These are phyloP conservation scores for Taphrina populina DNA, from an alignment of 1,139 yeast species.

Conservation along the genomic window DNA sequence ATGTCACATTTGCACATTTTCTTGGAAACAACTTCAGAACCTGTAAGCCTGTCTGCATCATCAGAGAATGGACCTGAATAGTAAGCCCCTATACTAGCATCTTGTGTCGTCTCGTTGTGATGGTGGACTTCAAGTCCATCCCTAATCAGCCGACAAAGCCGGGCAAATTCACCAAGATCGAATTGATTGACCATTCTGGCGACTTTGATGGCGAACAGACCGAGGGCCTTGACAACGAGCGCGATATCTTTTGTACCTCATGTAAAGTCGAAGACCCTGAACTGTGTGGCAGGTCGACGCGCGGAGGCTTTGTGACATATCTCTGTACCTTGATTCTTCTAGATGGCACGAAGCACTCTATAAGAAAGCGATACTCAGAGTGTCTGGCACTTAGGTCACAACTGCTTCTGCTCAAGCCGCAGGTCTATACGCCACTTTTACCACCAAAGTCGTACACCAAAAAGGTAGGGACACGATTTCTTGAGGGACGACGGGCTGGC, in stretches of 20 bases:
- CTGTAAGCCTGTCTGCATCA: too few relatives aligned
- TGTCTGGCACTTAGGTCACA: constrained; percentile 4
- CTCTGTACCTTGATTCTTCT: neutral
- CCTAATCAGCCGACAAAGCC: neutral
- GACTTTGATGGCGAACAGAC: neutral
- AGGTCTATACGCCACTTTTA: constrained; percentile 8
- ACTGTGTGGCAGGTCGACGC: neutral
- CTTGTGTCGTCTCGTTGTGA: too few relatives aligned
- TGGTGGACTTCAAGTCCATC: constrained; percentile 18
- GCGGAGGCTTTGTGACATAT: constrained; percentile 17
- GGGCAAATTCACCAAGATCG: constrained; percentile 8
- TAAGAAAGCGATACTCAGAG: constrained; percentile 14
- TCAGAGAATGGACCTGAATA: too few relatives aligned
- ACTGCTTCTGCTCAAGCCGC: neutral
- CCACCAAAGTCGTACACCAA: constrained; percentile 20
- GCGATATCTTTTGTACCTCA: neutral
- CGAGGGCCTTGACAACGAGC: neutral
- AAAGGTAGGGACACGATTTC: constrained; percentile 1
- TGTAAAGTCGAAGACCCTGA: constrained; percentile 6
- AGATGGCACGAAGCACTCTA: constrained; percentile 1
- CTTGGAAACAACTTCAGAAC: too few relatives aligned
- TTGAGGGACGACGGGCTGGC: constrained; percentile 11
- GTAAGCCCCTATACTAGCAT: too few relatives aligned
- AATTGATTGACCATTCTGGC: constrained; percentile 1
- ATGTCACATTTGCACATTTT: too few relatives aligned